Evolutionary conservation across 176 grass and related monocot genomes (phyloP).

Genomic region (Oropetium thomaeum): DNA sequence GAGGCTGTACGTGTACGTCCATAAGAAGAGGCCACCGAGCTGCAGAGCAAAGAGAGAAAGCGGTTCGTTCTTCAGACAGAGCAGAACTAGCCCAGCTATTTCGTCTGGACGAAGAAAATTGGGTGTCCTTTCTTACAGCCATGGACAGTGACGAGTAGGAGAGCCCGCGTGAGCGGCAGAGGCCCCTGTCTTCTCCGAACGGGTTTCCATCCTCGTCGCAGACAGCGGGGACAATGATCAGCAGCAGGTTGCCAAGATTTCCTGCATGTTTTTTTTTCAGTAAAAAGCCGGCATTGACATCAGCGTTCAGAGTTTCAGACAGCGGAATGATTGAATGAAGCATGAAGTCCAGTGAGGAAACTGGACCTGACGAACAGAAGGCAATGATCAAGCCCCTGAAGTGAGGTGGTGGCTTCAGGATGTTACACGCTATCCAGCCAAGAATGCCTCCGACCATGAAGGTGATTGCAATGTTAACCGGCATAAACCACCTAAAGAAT

Average conservation of each 20-base stretch:
- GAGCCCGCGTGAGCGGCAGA: conserved; percentile 52
- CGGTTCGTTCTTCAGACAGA: conserved; percentile 1
- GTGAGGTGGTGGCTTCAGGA: conserved; percentile 58
- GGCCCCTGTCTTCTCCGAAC: conserved; percentile 36
- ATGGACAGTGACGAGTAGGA: conserved; percentile 90
- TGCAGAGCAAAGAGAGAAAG: conserved; percentile 27
- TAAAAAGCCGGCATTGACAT: not conserved
- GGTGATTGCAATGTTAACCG: conserved; percentile 73
- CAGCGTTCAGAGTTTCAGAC: not conserved
- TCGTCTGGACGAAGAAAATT: not conserved
- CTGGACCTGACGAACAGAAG: conserved; percentile 66
- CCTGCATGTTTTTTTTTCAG: conserved; percentile 45
- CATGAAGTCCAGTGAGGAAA: not conserved
- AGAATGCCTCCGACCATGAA: conserved; percentile 63
- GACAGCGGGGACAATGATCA: conserved; percentile 72
- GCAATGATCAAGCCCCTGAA: conserved; percentile 63
- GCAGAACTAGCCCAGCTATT: not conserved
- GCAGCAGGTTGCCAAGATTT: conserved; percentile 74
- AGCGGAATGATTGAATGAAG: no score
- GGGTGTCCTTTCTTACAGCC: conserved; percentile 53
- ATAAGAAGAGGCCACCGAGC: conserved; percentile 88
- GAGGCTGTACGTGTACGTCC: conserved; percentile 74
- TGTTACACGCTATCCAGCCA: conserved; percentile 66
- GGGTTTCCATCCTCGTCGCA: conserved; percentile 77
- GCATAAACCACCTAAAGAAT: conserved; percentile 94